phyloP scores from a whole-genome alignment of 2,329 filamentous ascomycete species.

The Cordyceps tenuipes region DNA sequence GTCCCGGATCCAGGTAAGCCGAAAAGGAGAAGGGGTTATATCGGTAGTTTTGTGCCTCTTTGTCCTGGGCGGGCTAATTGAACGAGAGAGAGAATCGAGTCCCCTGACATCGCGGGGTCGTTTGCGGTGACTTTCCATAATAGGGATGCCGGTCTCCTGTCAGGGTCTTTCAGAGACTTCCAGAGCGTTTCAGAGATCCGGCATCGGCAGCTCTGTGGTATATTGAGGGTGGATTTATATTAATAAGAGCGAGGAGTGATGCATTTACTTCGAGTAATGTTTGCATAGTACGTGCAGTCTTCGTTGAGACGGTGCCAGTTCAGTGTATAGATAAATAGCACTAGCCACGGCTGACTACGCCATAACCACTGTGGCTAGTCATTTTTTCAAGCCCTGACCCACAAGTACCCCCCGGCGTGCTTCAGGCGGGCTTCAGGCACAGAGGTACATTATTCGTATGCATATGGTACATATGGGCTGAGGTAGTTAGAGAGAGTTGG shows the following conservation, averaged over 20 bases:
- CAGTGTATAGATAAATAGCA: neutral
- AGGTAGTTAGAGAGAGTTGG: no score
- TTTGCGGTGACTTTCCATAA: constrained; percentile 3
- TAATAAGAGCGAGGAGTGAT: neutral
- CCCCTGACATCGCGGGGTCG: constrained; percentile 3
- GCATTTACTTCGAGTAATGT: neutral
- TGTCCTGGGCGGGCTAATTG: constrained; percentile 38
- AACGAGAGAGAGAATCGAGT: constrained; percentile 24
- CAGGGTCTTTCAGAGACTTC: no score
- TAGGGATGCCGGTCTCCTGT: neutral
- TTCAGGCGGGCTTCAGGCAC: neutral
- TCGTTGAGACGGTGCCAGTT: neutral
- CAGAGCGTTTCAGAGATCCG: no score
- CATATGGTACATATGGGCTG: no score
- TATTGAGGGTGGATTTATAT: no score
- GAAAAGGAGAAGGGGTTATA: constrained; percentile 54
- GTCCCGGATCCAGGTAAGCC: constrained; percentile 61
- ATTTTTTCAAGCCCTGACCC: neutral
- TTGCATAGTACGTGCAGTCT: no score
- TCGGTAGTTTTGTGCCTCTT: constrained; percentile 21
- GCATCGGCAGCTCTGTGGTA: no score
- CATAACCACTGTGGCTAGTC: neutral
- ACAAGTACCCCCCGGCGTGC: neutral
- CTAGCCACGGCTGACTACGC: neutral
- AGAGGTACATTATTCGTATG: no score